Conservation (phyloP, 176 grass and related monocot genomes). For the Cenchrus purpureus region DNA sequence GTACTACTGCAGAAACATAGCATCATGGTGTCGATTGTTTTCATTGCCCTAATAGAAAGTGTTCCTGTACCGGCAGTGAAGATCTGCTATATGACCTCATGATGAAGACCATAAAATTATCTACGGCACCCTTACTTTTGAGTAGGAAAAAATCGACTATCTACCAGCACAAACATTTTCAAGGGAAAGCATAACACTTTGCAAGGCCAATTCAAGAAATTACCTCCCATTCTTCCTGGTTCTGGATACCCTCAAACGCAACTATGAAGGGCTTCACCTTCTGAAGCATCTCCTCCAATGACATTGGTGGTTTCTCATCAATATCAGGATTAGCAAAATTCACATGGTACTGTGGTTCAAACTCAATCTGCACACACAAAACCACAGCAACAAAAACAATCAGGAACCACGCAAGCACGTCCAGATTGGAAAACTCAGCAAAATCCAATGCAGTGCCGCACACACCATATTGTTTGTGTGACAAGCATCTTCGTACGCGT, state of each 20-base stretch:
- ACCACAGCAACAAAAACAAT: constrained; percentile 24
- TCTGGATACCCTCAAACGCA: constrained; percentile 73
- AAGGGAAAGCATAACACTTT: constrained; percentile 6
- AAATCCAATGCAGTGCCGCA: not conserved
- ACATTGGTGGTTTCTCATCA: constrained; percentile 87
- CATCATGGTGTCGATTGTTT: not conserved
- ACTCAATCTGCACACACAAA: constrained; percentile 71
- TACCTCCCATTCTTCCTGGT: constrained; percentile 97
- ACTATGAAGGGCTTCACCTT: constrained; percentile 87
- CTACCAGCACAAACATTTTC: constrained; percentile 16
- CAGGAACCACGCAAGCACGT: constrained; percentile 6
- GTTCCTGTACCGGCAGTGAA: not conserved
- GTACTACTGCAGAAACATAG: constrained; percentile 12
- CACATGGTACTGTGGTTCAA: constrained; percentile 76
- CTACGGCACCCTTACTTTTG: not conserved
- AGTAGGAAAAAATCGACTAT: not conserved
- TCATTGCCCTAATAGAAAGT: not conserved
- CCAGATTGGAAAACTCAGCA: not conserved
- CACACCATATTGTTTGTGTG: constrained; percentile 76
- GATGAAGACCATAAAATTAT: not conserved
- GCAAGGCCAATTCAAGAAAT: constrained; percentile 21
- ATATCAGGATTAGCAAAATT: constrained; percentile 77
- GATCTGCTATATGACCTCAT: not conserved
- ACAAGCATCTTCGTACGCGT: constrained; percentile 44
- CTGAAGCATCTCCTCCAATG: constrained; percentile 70